These are phyloP conservation scores for Nakazawaea siamensis DNA, from an alignment of 805 yeast genomes.

Conservation along the genomic window DNA sequence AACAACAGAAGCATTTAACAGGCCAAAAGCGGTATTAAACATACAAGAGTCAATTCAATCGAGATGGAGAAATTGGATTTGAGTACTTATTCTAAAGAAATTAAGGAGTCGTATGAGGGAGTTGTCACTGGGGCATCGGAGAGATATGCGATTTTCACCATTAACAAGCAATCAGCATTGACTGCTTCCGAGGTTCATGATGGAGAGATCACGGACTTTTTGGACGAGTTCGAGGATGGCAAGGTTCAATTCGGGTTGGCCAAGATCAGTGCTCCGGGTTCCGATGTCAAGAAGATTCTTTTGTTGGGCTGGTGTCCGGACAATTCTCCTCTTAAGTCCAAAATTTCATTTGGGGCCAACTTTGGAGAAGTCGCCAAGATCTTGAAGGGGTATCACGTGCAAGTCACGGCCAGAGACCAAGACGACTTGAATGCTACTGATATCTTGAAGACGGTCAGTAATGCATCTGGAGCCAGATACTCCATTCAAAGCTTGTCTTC, in stretches of 20 bases:
- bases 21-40: neutral
- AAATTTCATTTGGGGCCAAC: conserved; percentile 70
- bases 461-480: conserved; percentile 95
- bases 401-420: conserved; percentile 89
- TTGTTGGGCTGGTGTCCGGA: conserved; percentile 97
- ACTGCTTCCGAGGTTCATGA: conserved; percentile 43
- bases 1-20: too few species aligned
- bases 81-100: conserved; percentile 65
- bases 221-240: conserved; percentile 76
- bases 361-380: conserved; percentile 67
- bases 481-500: conserved; percentile 41
- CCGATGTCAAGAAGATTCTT: conserved; percentile 77
- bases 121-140: conserved; percentile 66
- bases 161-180: conserved; percentile 46
- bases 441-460: conserved; percentile 65
- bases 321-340: conserved; percentile 73
- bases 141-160: conserved; percentile 77
- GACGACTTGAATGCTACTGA: conserved; percentile 83
- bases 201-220: conserved; percentile 69
- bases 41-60: neutral
- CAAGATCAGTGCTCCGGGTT: conserved; percentile 84
- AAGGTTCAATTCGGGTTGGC: conserved; percentile 86
- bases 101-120: conserved; percentile 67
- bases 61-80: conserved; percentile 48
- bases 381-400: conserved; percentile 84